Evolutionary conservation across 1,139 yeast genomes (phyloP).

Genomic region (Lodderomyces jiufengensis): DNA sequence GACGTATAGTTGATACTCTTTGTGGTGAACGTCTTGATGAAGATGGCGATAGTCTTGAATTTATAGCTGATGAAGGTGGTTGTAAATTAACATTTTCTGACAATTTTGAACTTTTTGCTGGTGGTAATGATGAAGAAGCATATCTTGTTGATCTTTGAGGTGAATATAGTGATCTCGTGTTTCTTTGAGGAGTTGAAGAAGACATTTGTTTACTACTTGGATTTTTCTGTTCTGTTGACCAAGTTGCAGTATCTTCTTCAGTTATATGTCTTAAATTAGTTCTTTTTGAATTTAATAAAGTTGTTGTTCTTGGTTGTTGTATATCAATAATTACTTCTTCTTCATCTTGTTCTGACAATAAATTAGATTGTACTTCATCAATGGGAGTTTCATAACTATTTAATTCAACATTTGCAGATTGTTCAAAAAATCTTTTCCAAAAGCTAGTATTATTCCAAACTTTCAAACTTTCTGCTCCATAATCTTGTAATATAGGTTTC

Average conservation of each 20-base stretch:
- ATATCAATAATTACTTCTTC: constrained; percentile 1
- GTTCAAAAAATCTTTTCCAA: constrained; percentile 75
- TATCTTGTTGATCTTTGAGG: not conserved
- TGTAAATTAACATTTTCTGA: constrained; percentile 8
- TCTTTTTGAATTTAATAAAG: constrained; percentile 17
- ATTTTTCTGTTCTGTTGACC: constrained; percentile 33
- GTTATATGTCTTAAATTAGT: constrained; percentile 20
- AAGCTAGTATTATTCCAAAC: constrained; percentile 63
- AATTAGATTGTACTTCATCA: constrained; percentile 11
- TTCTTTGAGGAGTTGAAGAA: constrained; percentile 38
- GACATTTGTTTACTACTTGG: constrained; percentile 19
- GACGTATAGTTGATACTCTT: constrained; percentile 28
- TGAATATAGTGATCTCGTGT: not conserved
- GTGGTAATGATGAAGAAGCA: constrained; percentile 7
- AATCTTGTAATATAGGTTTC: constrained; percentile 58
- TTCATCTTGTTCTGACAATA: constrained; percentile 10
- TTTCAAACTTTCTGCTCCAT: constrained; percentile 50
- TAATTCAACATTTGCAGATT: constrained; percentile 67
- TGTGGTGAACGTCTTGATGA: constrained; percentile 12
- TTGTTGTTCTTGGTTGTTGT: constrained; percentile 3
- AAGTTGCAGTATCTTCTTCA: constrained; percentile 37
- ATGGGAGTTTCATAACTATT: constrained; percentile 55
- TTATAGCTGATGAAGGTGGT: constrained; percentile 7
- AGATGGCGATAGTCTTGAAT: constrained; percentile 2
- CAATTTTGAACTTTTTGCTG: constrained; percentile 7